These are phyloP conservation scores for Orbilia quercus DNA, from an alignment of 2,329 filamentous ascomycete genomes.

Conservation along the genomic window DNA sequence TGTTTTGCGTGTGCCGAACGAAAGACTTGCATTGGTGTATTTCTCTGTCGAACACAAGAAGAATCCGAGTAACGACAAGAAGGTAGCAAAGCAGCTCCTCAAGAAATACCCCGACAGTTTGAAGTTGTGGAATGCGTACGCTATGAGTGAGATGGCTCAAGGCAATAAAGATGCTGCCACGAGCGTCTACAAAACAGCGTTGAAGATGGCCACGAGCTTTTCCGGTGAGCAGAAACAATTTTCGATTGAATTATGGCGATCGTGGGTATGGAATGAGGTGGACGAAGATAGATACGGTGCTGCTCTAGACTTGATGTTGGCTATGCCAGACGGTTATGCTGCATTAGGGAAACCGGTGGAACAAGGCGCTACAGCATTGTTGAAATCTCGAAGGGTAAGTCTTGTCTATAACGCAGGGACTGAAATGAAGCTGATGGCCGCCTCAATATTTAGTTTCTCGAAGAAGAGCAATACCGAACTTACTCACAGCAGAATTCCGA, in stretches of 20 bases:
- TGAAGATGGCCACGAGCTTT: constrained; percentile 69
- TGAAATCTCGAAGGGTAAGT: constrained; percentile 64
- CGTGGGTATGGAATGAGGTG: constrained; percentile 73
- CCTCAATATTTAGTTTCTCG: constrained; percentile 52
- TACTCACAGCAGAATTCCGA: constrained; percentile 60
- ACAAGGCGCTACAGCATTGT: constrained; percentile 60
- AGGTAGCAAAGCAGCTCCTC: constrained; percentile 78
- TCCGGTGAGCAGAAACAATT: constrained; percentile 62
- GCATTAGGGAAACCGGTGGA: constrained; percentile 56
- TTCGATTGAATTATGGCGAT: constrained; percentile 68
- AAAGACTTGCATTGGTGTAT: constrained; percentile 74
- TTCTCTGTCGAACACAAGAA: constrained; percentile 39
- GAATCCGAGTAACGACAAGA: constrained; percentile 68
- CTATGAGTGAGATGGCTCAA: constrained; percentile 74
- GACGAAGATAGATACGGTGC: constrained; percentile 37
- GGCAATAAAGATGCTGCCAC: constrained; percentile 71
- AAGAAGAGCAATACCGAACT: constrained; percentile 56
- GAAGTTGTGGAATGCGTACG: constrained; percentile 81
- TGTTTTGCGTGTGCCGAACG: constrained; percentile 63
- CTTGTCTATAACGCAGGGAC: constrained; percentile 20
- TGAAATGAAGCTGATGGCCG: constrained; percentile 67
- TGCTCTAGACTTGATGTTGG: constrained; percentile 56
- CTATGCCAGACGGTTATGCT: constrained; percentile 37
- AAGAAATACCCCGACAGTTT: constrained; percentile 74
- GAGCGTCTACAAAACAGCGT: constrained; percentile 75